phyloP scores from a whole-genome alignment of 495 filamentous ascomycete species.

The Friedmanniomyces endolithicus region DNA sequence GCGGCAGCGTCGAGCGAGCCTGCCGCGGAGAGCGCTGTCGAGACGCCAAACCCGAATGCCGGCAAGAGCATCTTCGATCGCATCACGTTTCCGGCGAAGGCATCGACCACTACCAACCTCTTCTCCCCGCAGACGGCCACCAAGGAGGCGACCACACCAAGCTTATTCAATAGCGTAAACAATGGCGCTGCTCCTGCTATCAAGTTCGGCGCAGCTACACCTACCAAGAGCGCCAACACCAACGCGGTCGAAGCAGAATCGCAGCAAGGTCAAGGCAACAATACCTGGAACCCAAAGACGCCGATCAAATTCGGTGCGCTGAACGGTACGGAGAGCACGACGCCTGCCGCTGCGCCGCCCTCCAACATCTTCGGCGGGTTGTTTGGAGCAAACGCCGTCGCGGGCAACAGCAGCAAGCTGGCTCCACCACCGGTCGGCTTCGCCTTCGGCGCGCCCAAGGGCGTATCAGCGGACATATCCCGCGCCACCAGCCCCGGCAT shows the following conservation, averaged over 20 bases:
- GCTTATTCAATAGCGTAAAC: too few species aligned
- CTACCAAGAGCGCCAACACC: not conserved
- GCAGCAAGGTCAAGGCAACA: slow-evolving; percentile 5
- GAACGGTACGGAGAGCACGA: slow-evolving; percentile 6
- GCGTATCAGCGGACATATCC: slow-evolving; percentile 7
- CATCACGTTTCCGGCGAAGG: not conserved
- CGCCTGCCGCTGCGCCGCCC: slow-evolving; percentile 15
- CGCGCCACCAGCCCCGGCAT: slow-evolving; percentile 23
- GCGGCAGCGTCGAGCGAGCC: slow-evolving; percentile 7
- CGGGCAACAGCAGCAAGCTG: slow-evolving; percentile 1
- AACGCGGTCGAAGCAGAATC: slow-evolving; percentile 2
- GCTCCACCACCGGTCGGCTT: slow-evolving; percentile 14
- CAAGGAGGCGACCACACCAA: not conserved
- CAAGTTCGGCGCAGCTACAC: not conserved
- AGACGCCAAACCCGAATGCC: not conserved
- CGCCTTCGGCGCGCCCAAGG: slow-evolving; percentile 14
- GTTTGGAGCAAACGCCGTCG: slow-evolving; percentile 3
- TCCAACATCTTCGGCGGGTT: slow-evolving; percentile 3
- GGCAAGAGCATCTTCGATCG: not conserved
- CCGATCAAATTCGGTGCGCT: slow-evolving; percentile 22
- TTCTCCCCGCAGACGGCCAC: not conserved
- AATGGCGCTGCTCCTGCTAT: not conserved
- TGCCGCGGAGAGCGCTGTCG: not conserved
- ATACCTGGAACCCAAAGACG: slow-evolving; percentile 18
- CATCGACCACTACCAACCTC: not conserved